These are phyloP conservation scores for Monilinia polystroma DNA, from an alignment of 2,329 filamentous ascomycete species.

Conservation along the genomic window DNA sequence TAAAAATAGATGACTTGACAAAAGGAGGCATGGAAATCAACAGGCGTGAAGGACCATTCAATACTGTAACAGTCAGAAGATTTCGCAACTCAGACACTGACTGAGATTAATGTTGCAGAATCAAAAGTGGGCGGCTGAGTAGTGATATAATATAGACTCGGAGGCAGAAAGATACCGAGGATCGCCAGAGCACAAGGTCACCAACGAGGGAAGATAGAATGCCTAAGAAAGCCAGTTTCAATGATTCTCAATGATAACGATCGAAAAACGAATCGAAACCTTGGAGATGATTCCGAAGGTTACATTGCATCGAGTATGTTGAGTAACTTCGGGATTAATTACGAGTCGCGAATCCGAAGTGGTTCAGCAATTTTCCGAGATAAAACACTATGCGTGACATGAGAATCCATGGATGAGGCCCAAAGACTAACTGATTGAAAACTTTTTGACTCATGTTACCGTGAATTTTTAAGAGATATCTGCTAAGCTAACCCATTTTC, in stretches of 20 bases:
- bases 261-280: background rate
- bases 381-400: background rate
- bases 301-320: background rate
- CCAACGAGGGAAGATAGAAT: background rate
- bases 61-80: background rate
- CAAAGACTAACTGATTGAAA: background rate
- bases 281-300: background rate
- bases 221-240: background rate
- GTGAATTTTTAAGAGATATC: too few relatives aligned
- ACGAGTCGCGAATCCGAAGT: background rate
- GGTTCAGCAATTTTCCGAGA: background rate
- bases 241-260: too few relatives aligned
- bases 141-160: background rate
- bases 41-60: background rate
- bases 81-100: background rate
- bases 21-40: background rate
- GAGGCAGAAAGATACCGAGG: background rate
- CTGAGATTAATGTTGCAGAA: background rate
- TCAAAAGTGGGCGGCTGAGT: background rate
- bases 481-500: background rate
- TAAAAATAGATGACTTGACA: background rate
- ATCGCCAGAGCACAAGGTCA: background rate
- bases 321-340: conserved; percentile 2
- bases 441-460: background rate
- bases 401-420: too few relatives aligned